A percentile compares a stretch with the other conserved stretches of the same genome.
Evolutionary conservation across 2,329 filamentous ascomycete species (phyloP).

Genomic region (Penicillium sp.): DNA sequence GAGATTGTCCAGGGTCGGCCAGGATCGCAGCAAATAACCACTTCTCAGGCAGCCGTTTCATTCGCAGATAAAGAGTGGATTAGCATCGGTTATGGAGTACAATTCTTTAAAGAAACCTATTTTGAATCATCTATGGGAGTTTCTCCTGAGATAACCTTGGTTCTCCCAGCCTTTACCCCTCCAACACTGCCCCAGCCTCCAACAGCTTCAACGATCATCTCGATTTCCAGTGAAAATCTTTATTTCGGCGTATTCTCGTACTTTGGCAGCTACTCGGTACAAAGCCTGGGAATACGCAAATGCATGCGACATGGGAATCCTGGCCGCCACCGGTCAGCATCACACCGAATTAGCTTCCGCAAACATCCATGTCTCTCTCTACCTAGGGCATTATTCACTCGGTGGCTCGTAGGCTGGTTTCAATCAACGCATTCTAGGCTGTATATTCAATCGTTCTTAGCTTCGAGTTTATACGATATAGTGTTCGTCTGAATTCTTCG

Average conservation of each 20-base stretch:
- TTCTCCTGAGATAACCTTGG: neutral
- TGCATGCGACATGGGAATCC: neutral
- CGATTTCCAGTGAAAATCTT: neutral
- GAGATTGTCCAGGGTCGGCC: neutral
- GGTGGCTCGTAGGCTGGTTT: too few species aligned
- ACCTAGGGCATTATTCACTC: neutral
- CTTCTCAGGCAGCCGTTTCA: conserved; percentile 5
- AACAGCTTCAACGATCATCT: neutral
- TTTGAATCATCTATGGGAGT: neutral
- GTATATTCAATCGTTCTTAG: neutral
- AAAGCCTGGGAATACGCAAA: neutral
- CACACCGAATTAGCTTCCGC: neutral
- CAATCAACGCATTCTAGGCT: too few species aligned
- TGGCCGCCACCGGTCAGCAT: neutral
- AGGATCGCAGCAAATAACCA: neutral
- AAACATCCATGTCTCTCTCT: neutral
- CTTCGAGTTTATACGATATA: neutral
- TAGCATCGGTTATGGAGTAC: neutral
- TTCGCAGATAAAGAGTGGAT: neutral
- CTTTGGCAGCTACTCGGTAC: neutral
- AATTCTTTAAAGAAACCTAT: neutral
- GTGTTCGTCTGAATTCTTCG: neutral
- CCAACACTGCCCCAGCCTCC: conserved; percentile 3
- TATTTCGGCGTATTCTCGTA: neutral
- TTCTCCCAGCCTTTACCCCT: neutral